Evolutionary conservation across 2,329 filamentous ascomycete species (phyloP).

Genomic region (Xylariomycetidae sp.): DNA sequence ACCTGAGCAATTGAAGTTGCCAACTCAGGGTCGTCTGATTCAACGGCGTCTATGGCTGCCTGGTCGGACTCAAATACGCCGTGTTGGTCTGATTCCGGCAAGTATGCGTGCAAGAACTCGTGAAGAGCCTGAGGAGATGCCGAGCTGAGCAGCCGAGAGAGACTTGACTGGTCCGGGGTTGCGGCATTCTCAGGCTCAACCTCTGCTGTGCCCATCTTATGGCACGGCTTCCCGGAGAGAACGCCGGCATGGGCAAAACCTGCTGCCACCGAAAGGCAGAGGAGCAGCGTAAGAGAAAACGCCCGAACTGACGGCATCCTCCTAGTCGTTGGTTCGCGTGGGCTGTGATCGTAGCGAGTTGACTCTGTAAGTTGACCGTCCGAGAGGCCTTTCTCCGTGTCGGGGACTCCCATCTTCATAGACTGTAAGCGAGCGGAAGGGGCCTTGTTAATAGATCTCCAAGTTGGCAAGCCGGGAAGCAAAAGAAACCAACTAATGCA

Average conservation of each 20-base stretch:
- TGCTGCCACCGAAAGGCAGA: constrained; percentile 26
- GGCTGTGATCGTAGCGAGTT: too few species aligned
- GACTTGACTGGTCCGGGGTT: constrained; percentile 27
- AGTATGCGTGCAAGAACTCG: constrained; percentile 57
- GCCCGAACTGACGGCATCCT: constrained; percentile 33
- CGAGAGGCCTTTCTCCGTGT: too few species aligned
- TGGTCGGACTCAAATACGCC: constrained; percentile 62
- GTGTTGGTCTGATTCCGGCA: constrained; percentile 59
- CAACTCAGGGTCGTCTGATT: constrained; percentile 53
- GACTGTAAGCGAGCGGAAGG: too few species aligned
- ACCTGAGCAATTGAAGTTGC: constrained; percentile 59
- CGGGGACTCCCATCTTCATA: too few species aligned
- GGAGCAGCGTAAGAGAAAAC: constrained; percentile 28
- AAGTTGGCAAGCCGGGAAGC: too few species aligned
- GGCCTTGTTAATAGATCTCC: too few species aligned
- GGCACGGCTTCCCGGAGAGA: constrained; percentile 15
- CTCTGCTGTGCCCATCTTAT: constrained; percentile 12
- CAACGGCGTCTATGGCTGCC: constrained; percentile 56
- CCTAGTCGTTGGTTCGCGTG: too few species aligned
- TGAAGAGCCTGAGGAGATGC: constrained; percentile 58
- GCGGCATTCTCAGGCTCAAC: constrained; percentile 7
- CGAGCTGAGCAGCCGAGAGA: constrained; percentile 49
- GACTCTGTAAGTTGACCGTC: too few species aligned
- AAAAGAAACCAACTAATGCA: too few species aligned
- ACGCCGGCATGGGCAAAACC: constrained; percentile 29